phyloP scores from a whole-genome alignment of 352 stramenopile genomes.

The Globisporangium splendens region DNA sequence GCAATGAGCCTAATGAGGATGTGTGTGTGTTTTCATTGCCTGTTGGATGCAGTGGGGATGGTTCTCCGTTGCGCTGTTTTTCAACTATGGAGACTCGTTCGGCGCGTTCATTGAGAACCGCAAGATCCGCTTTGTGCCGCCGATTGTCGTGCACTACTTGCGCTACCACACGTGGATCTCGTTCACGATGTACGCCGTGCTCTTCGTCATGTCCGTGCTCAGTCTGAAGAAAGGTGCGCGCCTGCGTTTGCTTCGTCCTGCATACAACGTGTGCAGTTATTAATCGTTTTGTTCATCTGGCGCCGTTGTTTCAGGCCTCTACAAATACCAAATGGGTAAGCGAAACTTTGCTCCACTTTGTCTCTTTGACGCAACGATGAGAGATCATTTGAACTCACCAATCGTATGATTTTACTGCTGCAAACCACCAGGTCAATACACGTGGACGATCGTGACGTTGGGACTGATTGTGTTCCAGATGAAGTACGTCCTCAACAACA shows the following conservation, averaged over 20 bases:
- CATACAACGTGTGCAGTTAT: too few species aligned
- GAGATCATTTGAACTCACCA: too few species aligned
- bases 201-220: slow-evolving; percentile 96
- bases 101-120: slow-evolving; percentile 82
- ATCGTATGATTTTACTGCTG: too few species aligned
- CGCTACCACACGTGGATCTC: slow-evolving; percentile 90
- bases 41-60: slow-evolving; percentile 90
- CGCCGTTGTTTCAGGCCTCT: slow-evolving; percentile 53
- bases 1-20: neutral
- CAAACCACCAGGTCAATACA: slow-evolving; percentile 79
- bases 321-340: slow-evolving; percentile 94
- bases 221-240: slow-evolving; percentile 88
- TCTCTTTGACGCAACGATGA: too few species aligned
- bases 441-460: slow-evolving; percentile 95
- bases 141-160: slow-evolving; percentile 82
- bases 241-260: neutral
- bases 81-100: slow-evolving; percentile 92
- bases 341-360: neutral
- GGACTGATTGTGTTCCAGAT: slow-evolving; percentile 96
- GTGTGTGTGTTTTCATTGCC: neutral
- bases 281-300: too few species aligned
- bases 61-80: slow-evolving; percentile 96
- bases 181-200: slow-evolving; percentile 93
- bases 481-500: slow-evolving; percentile 96
- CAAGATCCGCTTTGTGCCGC: slow-evolving; percentile 77